Evolutionary conservation across 2,329 filamentous ascomycete species (phyloP).

Genomic region (Colletotrichum agaves): DNA sequence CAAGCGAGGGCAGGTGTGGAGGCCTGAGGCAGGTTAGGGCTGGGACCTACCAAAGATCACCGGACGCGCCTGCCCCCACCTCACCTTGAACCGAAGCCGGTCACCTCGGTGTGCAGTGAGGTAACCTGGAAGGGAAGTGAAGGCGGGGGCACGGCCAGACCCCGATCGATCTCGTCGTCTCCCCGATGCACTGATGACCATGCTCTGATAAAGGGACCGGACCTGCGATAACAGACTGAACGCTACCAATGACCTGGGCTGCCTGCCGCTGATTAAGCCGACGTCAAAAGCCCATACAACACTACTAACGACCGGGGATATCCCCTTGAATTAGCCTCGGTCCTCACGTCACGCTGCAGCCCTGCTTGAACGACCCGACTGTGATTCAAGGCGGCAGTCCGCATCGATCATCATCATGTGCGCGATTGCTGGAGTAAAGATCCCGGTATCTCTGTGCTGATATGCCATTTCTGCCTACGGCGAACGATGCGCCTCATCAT

Average conservation of each 20-base stretch:
- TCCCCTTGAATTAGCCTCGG: constrained; percentile 4
- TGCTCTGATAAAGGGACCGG: too few species aligned
- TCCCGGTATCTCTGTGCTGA: constrained; percentile 19
- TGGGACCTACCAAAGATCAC: constrained; percentile 49
- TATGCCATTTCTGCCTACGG: constrained; percentile 23
- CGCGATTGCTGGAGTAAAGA: constrained; percentile 16
- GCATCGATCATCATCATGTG: constrained; percentile 24
- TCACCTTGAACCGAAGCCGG: neutral
- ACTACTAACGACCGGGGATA: constrained; percentile 1
- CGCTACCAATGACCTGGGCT: neutral
- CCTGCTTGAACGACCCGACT: constrained; percentile 12
- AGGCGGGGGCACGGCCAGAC: neutral
- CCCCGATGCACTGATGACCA: too few species aligned
- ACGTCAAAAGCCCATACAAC: neutral
- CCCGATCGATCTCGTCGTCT: neutral
- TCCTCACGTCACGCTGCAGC: constrained; percentile 36
- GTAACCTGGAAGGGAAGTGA: neutral
- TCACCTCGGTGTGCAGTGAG: constrained; percentile 19
- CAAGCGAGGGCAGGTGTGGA: constrained; percentile 49
- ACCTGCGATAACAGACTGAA: neutral
- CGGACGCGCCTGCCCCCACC: neutral
- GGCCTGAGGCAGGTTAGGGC: constrained; percentile 50
- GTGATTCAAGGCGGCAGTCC: constrained; percentile 6
- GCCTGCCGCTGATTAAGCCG: constrained; percentile 23
- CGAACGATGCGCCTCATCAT: neutral